Evolutionary conservation across 257 asterid species (phyloP).

Genomic region (Lavandula angustifolia): DNA sequence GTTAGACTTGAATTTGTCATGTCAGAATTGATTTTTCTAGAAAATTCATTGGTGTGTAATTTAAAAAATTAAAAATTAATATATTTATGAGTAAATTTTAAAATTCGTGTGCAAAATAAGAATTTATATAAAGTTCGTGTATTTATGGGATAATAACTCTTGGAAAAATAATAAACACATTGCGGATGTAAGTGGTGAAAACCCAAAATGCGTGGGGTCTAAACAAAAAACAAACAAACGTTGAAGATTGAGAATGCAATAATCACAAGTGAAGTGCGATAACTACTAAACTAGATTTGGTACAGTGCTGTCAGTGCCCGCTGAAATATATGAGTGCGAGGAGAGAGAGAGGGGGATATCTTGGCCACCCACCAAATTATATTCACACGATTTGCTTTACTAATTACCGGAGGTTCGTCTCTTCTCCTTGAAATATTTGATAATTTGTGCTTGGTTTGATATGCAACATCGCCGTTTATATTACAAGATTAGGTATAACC

Average conservation of each 20-base stretch:
- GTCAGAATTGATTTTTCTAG: no score
- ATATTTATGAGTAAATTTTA: no score
- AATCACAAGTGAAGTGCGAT: slow-evolving; percentile 28
- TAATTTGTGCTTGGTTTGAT: slow-evolving; percentile 1
- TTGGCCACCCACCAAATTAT: slow-evolving; percentile 29
- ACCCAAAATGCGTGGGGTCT: slow-evolving; percentile 12
- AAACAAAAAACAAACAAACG: not conserved
- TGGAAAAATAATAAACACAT: not conserved
- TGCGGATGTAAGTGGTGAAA: slow-evolving; percentile 4
- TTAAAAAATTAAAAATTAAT: no score
- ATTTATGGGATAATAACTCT: no score
- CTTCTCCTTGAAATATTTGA: slow-evolving; percentile 18
- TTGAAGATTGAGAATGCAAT: slow-evolving; percentile 26
- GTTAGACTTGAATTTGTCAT: no score
- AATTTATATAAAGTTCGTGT: no score
- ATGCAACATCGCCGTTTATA: not conserved
- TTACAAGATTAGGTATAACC: not conserved
- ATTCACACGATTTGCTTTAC: slow-evolving; percentile 35
- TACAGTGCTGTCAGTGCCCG: slow-evolving; percentile 19
- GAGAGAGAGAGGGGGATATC: slow-evolving; percentile 22
- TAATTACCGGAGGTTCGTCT: slow-evolving; percentile 30
- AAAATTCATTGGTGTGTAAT: no score
- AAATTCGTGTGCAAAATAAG: no score
- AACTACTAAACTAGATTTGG: slow-evolving; percentile 14
- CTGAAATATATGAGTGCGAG: slow-evolving; percentile 23